Evolutionary conservation across 2,329 filamentous ascomycete species (phyloP), one percentile per base, ranked within the genome.

Genomic region (Cladosporium sphaerospermum): DNA sequence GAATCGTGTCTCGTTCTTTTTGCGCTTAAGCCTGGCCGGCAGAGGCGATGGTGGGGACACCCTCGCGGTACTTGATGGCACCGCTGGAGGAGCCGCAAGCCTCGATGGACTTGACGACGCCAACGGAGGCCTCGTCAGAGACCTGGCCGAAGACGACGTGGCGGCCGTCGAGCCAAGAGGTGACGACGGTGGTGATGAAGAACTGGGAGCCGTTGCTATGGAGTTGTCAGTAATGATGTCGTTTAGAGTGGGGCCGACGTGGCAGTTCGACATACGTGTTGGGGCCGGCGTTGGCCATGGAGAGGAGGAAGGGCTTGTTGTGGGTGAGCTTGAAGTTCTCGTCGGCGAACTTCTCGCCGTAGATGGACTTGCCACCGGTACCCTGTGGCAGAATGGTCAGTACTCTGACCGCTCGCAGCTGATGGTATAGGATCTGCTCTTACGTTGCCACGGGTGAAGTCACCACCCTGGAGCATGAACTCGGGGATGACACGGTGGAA

Each of bases 401-500:
- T 18, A 46, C 18, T 39, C 16, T 40, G 33, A n/a, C 34, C 44
- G 34, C 11, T n/a, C 19, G n/a, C 28, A 31, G 44, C 9, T 54
- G 8, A 7, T 32, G 34, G 39, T 49, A 42, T 54, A 32, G 19
- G 42, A 14, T 44, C 48, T n/a, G 16, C 42, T 76, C 88, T 73
- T 79, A 95, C 90, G 71, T 97, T 92, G 69, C 90, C 91, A 57
- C 83, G 85, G 53, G 92, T 99, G 72, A 99, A 99, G 73, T 97
- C 93, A 74, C 93, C 92, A 69, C 93, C 91, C 77, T 96, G 88
- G 67, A 96, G 92, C 92, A 99, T 97, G 75, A 99, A 99, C 66
- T 90, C 83, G 78, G 96, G 96, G 76, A 99, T 99, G 61, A 99
- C 88, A 55, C 92, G 88, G 78, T 99, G 92, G 79, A 99, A 97